Percentiles rank a stretch among this genome's conserved stretches.
Conservation (phyloP, 2,329 filamentous ascomycete species). For the Pseudogymnoascus pannorum region DNA sequence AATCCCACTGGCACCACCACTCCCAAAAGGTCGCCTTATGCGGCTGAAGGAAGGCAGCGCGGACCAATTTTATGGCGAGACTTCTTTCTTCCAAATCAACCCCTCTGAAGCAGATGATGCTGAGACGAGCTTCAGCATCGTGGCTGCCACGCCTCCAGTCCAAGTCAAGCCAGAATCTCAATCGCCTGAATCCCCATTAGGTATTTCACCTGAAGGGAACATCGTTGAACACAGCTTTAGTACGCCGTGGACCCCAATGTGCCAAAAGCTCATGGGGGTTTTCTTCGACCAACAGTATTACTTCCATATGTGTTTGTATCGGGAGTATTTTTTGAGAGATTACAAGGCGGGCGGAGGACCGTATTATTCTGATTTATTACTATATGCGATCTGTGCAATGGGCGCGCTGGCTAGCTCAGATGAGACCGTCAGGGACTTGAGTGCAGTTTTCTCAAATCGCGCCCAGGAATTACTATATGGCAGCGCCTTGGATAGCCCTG, state of each 20-base stretch:
- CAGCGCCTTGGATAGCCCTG: slow-evolving; percentile 37
- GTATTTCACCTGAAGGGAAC: slow-evolving; percentile 38
- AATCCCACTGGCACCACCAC: slow-evolving; percentile 12
- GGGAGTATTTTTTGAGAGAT: slow-evolving; percentile 44
- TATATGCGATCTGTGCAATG: slow-evolving; percentile 43
- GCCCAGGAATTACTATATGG: slow-evolving; percentile 39
- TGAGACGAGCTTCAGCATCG: neutral
- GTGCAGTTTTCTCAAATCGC: slow-evolving; percentile 38
- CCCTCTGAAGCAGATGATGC: slow-evolving; percentile 17
- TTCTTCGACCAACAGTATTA: slow-evolving; percentile 44
- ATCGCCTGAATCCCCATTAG: slow-evolving; percentile 9
- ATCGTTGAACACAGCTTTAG: slow-evolving; percentile 7
- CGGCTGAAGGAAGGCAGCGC: slow-evolving; percentile 33
- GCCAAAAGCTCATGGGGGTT: slow-evolving; percentile 38
- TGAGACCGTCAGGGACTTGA: slow-evolving; percentile 29
- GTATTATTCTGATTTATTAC: slow-evolving; percentile 43
- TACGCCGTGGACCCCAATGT: slow-evolving; percentile 23
- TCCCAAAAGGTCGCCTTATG: slow-evolving; percentile 34
- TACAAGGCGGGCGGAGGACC: slow-evolving; percentile 39
- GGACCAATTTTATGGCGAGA: slow-evolving; percentile 42
- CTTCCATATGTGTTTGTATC: slow-evolving; percentile 43
- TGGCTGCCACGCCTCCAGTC: slow-evolving; percentile 8
- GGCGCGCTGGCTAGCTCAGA: slow-evolving; percentile 41
- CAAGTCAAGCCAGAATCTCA: neutral
- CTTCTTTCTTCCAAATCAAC: slow-evolving; percentile 37